Base-by-base conservation (phyloP, 1,284 basidiomycete species). In the Ustilago nuda region DNA sequence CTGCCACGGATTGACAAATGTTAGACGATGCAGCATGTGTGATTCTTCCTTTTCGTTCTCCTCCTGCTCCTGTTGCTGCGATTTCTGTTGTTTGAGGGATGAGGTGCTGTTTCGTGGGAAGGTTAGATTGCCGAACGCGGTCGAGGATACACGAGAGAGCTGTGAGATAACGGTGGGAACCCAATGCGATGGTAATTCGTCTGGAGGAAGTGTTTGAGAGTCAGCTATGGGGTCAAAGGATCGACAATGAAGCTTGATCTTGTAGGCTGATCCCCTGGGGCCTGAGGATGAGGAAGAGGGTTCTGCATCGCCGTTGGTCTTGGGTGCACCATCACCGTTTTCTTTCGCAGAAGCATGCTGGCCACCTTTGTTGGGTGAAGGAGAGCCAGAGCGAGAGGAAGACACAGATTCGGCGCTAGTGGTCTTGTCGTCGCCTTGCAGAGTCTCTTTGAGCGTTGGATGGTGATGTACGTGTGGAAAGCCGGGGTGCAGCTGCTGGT, bases 1-100 rank as follows among this genome's bases (percentile, higher is more conserved):
- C 27, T 61, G 33, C 80, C 80, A 82, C 2, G 80, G 80, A 52
- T 82, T 82, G 9, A 51, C 32, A 53, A 79, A 80, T 4, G 69
- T 76, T 8, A 82, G 54, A 0, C 70, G 65, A 2, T 69, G 72
- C 6, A 81, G 58, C 23, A 72, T 56, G 57, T 72, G 70, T 15
- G n/a, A 32, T 39, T 66, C 66, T n/a, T 60, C 57, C 2, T n/a
- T 54, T 12, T 67, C 50, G 1, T 45, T 46, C 9, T 64, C 50
- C 8, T n/a, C 19, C 52, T 37, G 12, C 19, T 52, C 35, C 9
- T 73, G 17, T n/a, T 62, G 13, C 5, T 41, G 13, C 1, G 59
- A 46, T 11, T 59, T 13, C 2, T 50, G 36, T 17, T 62, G 60
- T 4, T 12, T n/a, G 33, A 33, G 60, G 15, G 48, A 41, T 15